Evolutionary conservation across 495 filamentous ascomycete genomes (phyloP).

Genomic region (Staphylotrichum tortipilum): DNA sequence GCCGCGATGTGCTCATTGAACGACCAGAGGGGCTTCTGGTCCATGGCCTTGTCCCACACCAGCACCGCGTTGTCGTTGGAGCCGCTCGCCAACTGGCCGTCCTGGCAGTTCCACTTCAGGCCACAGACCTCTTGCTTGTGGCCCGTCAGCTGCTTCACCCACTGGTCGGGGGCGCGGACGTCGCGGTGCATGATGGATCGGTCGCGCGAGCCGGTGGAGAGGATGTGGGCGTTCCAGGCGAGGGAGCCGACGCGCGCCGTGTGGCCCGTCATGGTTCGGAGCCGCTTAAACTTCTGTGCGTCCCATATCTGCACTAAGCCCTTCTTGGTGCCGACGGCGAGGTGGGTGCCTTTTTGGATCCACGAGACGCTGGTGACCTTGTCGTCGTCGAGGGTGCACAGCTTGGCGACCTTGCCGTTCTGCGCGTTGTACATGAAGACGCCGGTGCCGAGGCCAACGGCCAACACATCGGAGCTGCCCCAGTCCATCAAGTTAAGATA

Average conservation of each 20-base stretch:
- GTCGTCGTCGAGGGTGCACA: constrained; percentile 89
- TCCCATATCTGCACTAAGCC: constrained; percentile 97
- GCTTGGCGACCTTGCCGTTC: constrained; percentile 75
- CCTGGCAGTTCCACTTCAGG: constrained; percentile 93
- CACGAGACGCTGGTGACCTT: constrained; percentile 93
- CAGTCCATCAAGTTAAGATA: constrained; percentile 96
- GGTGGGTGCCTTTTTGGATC: constrained; percentile 94
- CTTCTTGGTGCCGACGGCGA: constrained; percentile 88
- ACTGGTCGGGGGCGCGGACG: constrained; percentile 88
- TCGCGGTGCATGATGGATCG: constrained; percentile 90
- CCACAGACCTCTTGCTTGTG: constrained; percentile 99
- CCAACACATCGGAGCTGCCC: constrained; percentile 90
- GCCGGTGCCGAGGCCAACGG: constrained; percentile 81
- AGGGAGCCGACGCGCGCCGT: constrained; percentile 81
- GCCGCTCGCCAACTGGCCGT: constrained; percentile 89
- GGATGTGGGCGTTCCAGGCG: constrained; percentile 96
- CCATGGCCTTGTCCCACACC: constrained; percentile 91
- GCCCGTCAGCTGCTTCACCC: constrained; percentile 71
- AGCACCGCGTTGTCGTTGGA: constrained; percentile 98
- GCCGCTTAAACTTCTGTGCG: constrained; percentile 69
- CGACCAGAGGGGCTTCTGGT: constrained; percentile 72
- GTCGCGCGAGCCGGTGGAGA: constrained; percentile 91
- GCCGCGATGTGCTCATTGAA: constrained; percentile 90
- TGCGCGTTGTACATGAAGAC: constrained; percentile 99
- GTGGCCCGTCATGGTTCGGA: constrained; percentile 95